Base-by-base conservation (phyloP, 2,329 filamentous ascomycete species). In the Ophioceras dolichostomum region DNA sequence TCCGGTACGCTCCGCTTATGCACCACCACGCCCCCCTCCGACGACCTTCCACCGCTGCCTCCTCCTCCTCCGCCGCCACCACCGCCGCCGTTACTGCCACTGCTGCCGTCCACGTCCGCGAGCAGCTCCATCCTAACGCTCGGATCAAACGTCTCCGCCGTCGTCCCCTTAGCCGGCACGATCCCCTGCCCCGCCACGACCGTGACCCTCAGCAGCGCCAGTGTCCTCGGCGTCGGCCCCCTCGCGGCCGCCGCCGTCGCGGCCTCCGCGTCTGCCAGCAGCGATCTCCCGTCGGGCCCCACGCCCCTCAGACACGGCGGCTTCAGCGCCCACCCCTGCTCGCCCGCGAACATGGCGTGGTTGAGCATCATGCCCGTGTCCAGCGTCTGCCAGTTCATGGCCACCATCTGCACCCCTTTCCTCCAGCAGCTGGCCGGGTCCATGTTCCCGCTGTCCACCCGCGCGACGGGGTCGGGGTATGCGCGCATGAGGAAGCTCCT, bases 361-460 rank as follows among this genome's bases (percentile, higher is more conserved):
- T 96, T 96, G 53, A 98, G 74, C 67, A 96, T 93, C 74, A 95
- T 93, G 31, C 85, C 84, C 39, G 91, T 76, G 54, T 96, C 89
- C 47, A 88, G 82, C 3, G 82, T 89, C 59, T 98, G 91, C 89
- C 91, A 96, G 56, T 98, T 98, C 57, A 96, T 72, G 14, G 91
- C 89, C 5, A 86, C 88, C 89, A 98, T 96, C 58, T 98, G 91
- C 16, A 95, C 88, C 20, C 91, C 91, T 37, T 84, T 79, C 35
- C 87, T 78, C 91, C 91, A 98, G 54, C 87, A 93, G 31, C 77
- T 77, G 44, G 87, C 79, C 1, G 91, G 91, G 50, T 96, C 88
- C 29, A 91, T 91, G 54, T 98, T 98, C n/a, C 83, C 85, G 32
- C 88, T 95, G 49, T 80, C 77, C 37, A 95, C 70, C 26, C 48